Evolutionary conservation across 805 yeast genomes (phyloP).

Genomic region (Candida orba): DNA sequence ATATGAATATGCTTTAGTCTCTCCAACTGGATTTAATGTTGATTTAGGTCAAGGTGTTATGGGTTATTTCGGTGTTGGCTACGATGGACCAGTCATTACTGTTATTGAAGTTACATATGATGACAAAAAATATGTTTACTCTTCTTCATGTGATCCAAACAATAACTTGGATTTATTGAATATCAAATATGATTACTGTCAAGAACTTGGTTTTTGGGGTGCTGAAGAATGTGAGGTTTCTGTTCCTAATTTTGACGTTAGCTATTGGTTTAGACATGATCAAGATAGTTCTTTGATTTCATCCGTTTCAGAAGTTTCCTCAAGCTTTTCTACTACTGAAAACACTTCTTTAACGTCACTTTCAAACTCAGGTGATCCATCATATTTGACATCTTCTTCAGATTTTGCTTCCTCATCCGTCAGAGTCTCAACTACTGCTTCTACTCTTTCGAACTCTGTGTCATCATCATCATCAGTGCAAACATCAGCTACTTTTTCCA

Average conservation of each 20-base stretch:
- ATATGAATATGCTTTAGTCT: not conserved
- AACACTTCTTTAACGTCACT: no score
- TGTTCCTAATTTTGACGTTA: not conserved
- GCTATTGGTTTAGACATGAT: not conserved
- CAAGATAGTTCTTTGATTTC: not conserved
- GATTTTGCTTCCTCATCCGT: no score
- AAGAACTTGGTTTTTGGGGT: not conserved
- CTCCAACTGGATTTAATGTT: not conserved
- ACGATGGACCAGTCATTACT: not conserved
- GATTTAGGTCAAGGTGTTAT: not conserved
- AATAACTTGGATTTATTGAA: not conserved
- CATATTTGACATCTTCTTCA: no score
- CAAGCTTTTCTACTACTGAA: no score
- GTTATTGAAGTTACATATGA: not conserved
- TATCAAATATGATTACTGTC: not conserved
- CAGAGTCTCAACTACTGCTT: no score
- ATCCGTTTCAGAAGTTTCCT: not conserved
- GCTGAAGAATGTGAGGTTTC: not conserved
- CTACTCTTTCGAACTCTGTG: no score
- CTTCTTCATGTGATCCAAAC: not conserved
- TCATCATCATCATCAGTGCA: no score
- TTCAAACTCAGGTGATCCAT: no score
- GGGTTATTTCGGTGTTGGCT: not conserved
- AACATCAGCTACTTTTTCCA: no score
- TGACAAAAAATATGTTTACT: not conserved